Conservation (phyloP, 2,329 filamentous ascomycete species). For the Pezicula rhizophila region DNA sequence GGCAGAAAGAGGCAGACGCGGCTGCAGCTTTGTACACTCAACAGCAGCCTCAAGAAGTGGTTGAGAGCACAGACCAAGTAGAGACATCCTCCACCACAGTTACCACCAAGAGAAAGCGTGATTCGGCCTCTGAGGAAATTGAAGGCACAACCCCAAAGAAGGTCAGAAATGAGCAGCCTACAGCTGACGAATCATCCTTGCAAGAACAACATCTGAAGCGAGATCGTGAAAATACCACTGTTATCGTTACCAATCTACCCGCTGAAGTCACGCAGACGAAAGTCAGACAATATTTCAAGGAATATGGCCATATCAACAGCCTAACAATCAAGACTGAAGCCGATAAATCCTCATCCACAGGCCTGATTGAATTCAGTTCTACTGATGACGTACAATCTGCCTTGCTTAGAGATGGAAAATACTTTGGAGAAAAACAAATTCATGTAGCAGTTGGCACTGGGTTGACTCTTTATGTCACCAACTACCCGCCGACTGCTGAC, state of each 20-base stretch:
- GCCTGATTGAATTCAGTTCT: constrained; percentile 78
- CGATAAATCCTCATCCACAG: constrained; percentile 56
- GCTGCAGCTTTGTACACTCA: constrained; percentile 47
- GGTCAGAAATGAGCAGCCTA: constrained; percentile 35
- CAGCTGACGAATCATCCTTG: constrained; percentile 31
- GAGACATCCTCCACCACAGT: constrained; percentile 14
- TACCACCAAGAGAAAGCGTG: constrained; percentile 68
- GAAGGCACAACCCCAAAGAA: constrained; percentile 60
- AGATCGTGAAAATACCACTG: constrained; percentile 83
- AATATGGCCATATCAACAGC: constrained; percentile 79
- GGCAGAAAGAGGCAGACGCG: constrained; percentile 58
- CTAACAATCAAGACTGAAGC: constrained; percentile 62
- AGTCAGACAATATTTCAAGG: constrained; percentile 83
- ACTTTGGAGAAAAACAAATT: constrained; percentile 67
- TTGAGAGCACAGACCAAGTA: constrained; percentile 23
- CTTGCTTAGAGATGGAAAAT: constrained; percentile 74
- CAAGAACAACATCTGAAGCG: constrained; percentile 52
- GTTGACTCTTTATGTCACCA: constrained; percentile 82
- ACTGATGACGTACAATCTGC: constrained; percentile 77
- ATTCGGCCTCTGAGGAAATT: constrained; percentile 44
- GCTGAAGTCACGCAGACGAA: constrained; percentile 61
- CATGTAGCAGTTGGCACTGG: constrained; percentile 68
- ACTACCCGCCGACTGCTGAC: constrained; percentile 75
- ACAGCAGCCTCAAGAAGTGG: constrained; percentile 23
- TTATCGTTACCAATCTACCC: constrained; percentile 76